A percentile compares a stretch with the other conserved stretches of the same genome.
Conservation (phyloP, 2,329 filamentous ascomycete genomes). For the Fusarium agapanthi region DNA sequence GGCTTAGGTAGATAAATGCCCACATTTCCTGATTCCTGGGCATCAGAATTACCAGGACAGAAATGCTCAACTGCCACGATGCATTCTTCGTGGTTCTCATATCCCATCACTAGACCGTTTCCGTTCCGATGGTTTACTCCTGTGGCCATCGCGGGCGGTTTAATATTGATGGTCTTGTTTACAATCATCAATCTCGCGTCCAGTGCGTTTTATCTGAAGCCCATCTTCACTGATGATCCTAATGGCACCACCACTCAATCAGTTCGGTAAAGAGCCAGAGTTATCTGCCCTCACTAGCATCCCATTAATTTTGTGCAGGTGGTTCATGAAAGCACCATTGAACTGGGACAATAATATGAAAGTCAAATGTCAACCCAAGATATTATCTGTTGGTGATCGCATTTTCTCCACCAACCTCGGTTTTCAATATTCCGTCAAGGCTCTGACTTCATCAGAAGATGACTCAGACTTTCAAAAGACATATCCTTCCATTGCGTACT, state of each 20-base stretch:
- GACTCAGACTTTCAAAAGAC: neutral
- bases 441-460: neutral
- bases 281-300: neutral
- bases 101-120: constrained; percentile 9
- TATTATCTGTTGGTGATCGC: constrained; percentile 20
- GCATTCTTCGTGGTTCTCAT: constrained; percentile 25
- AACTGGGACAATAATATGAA: constrained; percentile 15
- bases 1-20: neutral
- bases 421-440: constrained; percentile 15
- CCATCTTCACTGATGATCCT: constrained; percentile 10
- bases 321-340: constrained; percentile 23
- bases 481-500: constrained; percentile 5
- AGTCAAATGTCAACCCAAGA: constrained; percentile 11
- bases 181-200: constrained; percentile 23
- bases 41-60: no score
- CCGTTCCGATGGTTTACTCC: constrained; percentile 28
- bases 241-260: neutral
- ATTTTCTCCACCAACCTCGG: constrained; percentile 11
- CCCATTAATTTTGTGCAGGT: neutral
- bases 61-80: neutral
- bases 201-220: constrained; percentile 15
- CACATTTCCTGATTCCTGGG: neutral
- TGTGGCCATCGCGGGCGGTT: neutral
- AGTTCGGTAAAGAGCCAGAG: neutral
- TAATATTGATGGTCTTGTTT: neutral